Evolutionary conservation across 2,329 filamentous ascomycete species (phyloP).

Genomic region (Stagonosporopsis cucurbitacearum): DNA sequence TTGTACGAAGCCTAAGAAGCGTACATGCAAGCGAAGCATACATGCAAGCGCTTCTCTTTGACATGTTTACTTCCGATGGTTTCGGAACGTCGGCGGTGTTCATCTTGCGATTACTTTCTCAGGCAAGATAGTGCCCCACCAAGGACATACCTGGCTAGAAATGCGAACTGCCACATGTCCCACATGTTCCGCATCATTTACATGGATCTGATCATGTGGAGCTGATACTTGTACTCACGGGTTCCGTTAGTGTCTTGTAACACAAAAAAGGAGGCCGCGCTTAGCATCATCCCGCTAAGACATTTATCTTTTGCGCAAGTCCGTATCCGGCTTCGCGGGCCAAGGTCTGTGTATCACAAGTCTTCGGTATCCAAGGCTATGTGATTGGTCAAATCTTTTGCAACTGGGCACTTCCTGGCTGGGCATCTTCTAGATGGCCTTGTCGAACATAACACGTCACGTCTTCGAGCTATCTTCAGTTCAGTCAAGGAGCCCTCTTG

Average conservation of each 20-base stretch:
- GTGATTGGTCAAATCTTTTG: too few relatives aligned
- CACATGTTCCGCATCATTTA: neutral
- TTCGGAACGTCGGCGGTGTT: too few relatives aligned
- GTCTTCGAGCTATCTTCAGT: too few relatives aligned
- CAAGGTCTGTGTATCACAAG: too few relatives aligned
- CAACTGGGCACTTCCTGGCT: too few relatives aligned
- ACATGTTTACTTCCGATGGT: neutral
- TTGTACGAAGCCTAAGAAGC: too few relatives aligned
- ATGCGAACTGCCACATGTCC: neutral
- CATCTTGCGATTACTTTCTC: neutral
- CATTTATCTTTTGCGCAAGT: neutral
- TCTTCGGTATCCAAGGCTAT: too few relatives aligned
- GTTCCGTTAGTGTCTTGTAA: neutral
- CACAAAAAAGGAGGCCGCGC: neutral
- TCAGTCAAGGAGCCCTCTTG: neutral
- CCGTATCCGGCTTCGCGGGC: too few relatives aligned
- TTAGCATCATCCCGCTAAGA: neutral
- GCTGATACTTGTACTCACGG: too few relatives aligned
- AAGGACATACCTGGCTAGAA: neutral
- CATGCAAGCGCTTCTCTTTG: neutral
- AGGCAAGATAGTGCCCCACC: neutral
- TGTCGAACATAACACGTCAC: too few relatives aligned
- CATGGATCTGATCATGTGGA: neutral
- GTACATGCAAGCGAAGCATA: too few relatives aligned
- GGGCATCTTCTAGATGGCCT: too few relatives aligned